phyloP scores from a whole-genome alignment of 1,284 basidiomycete species.

The Sphaerobolus stellatus region DNA sequence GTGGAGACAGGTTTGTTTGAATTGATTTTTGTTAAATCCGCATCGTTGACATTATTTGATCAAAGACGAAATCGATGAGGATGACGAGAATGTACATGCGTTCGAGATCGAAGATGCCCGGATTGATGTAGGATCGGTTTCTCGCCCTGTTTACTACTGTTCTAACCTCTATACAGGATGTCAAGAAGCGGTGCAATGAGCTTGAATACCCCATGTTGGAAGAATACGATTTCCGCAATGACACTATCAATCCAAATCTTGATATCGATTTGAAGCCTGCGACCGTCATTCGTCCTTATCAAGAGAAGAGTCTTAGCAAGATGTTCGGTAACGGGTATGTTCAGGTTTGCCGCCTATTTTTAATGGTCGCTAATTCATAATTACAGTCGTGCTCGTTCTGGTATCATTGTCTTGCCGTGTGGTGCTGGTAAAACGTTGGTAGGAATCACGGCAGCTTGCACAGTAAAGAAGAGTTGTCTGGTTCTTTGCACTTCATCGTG shows the following conservation, averaged over 20 bases:
- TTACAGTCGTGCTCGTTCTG: slow-evolving; percentile 87
- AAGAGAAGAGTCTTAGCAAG: slow-evolving; percentile 95
- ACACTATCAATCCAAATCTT: slow-evolving; percentile 89
- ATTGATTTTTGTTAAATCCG: neutral
- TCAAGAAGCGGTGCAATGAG: slow-evolving; percentile 91
- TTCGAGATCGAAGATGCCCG: slow-evolving; percentile 91
- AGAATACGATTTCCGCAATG: slow-evolving; percentile 97
- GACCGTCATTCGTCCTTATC: slow-evolving; percentile 94
- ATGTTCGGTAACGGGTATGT: slow-evolving; percentile 97
- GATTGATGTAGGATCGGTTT: slow-evolving; percentile 68
- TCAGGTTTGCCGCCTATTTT: neutral
- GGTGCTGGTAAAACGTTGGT: slow-evolving; percentile 99
- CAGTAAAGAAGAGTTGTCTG: slow-evolving; percentile 99
- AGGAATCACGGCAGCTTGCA: slow-evolving; percentile 98
- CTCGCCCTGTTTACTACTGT: neutral
- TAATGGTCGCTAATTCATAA: slow-evolving; percentile 10
- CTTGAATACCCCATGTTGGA: slow-evolving; percentile 96
- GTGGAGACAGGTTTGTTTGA: slow-evolving; percentile 73
- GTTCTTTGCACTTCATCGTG: slow-evolving; percentile 96
- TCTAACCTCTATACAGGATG: slow-evolving; percentile 53
- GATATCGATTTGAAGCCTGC: slow-evolving; percentile 97
- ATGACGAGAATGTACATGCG: slow-evolving; percentile 92
- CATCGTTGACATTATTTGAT: slow-evolving; percentile 1
- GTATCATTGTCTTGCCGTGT: slow-evolving; percentile 98
- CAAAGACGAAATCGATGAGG: slow-evolving; percentile 92